Percentiles rank a stretch among this genome's conserved stretches.
These are phyloP conservation scores for Saccharomyces mikatae DNA, from an alignment of 805 yeast genomes.

Conservation along the genomic window DNA sequence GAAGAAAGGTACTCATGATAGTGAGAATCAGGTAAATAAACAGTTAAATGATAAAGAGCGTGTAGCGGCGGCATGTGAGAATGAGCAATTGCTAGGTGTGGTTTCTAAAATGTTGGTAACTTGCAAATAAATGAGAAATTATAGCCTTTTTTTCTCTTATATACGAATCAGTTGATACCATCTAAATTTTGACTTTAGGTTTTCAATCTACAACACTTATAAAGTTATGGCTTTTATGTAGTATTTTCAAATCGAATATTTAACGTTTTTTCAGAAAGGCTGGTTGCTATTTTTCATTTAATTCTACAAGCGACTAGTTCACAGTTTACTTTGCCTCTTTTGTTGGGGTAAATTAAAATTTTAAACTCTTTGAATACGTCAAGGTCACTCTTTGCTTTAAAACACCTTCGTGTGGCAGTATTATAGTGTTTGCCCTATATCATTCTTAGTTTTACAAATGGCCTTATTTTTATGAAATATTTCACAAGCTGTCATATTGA, in stretches of 20 bases:
- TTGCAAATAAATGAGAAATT: slow-evolving; percentile 39
- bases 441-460: neutral
- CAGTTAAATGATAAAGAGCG: slow-evolving; percentile 96
- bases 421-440: neutral
- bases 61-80: slow-evolving; percentile 97
- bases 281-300: neutral
- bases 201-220: neutral
- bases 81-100: slow-evolving; percentile 83
- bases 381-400: neutral
- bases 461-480: neutral
- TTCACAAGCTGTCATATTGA: neutral
- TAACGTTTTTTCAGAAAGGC: neutral
- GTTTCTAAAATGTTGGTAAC: slow-evolving; percentile 86
- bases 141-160: neutral
- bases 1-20: slow-evolving; percentile 90
- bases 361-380: neutral
- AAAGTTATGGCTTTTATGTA: neutral
- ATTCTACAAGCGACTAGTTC: neutral
- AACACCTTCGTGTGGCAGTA: neutral
- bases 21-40: slow-evolving; percentile 91
- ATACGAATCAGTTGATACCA: neutral
- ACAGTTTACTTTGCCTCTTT: neutral
- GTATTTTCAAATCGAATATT: neutral
- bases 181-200: neutral
- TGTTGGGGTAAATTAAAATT: neutral